phyloP scores from a whole-genome alignment of 2,329 filamentous ascomycete species.

The Fusarium concolor region DNA sequence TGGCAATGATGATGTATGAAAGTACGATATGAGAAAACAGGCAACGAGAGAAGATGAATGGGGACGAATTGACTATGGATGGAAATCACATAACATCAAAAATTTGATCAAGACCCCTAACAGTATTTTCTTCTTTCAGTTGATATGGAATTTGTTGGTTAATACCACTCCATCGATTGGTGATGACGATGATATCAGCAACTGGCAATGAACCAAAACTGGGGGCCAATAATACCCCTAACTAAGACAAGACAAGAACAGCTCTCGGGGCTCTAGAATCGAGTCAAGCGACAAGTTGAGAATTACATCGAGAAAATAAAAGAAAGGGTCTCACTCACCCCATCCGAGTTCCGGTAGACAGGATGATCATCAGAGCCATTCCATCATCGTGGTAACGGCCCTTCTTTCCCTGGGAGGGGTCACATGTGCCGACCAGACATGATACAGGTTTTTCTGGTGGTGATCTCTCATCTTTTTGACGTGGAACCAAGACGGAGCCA shows the following conservation, averaged over 20 bases:
- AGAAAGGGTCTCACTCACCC: constrained; percentile 4
- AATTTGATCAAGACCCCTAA: not conserved
- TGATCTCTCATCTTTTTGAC: constrained; percentile 1
- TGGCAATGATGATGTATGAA: not conserved
- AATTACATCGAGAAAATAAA: not conserved
- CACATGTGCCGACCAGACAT: constrained; percentile 14
- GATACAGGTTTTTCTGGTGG: constrained; percentile 22
- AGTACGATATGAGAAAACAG: not conserved
- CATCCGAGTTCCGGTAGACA: constrained; percentile 15
- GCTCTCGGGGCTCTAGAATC: constrained; percentile 14
- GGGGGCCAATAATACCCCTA: constrained; percentile 8
- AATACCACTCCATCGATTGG: constrained; percentile 16
- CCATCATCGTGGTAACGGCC: constrained; percentile 13
- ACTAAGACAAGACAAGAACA: constrained; percentile 9
- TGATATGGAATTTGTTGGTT: constrained; percentile 15
- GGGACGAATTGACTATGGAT: not conserved
- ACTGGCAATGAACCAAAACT: constrained; percentile 16
- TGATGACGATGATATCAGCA: constrained; percentile 39
- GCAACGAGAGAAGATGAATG: not conserved
- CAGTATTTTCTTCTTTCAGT: constrained; percentile 2
- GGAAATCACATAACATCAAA: constrained; percentile 5
- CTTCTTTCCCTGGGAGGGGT: constrained; percentile 18
- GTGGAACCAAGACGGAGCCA: constrained; percentile 29
- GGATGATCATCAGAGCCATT: constrained; percentile 20
- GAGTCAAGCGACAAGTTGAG: constrained; percentile 11